These are phyloP conservation scores for Irpex sp. DNA, from an alignment of 1,284 basidiomycete genomes.

Conservation along the genomic window DNA sequence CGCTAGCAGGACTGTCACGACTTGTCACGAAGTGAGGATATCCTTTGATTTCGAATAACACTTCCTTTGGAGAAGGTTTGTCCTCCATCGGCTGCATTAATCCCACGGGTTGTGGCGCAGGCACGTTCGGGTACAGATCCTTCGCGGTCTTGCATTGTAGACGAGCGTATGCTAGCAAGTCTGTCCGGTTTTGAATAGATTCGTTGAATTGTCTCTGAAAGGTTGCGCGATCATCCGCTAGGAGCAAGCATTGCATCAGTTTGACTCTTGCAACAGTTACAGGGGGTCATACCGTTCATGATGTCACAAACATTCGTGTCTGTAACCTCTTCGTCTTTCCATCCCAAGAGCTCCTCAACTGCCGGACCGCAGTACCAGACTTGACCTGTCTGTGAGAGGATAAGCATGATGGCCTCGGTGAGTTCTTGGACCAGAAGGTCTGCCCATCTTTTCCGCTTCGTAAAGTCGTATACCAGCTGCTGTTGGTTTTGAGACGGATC, in stretches of 20 bases:
- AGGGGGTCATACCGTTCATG: conserved; percentile 51
- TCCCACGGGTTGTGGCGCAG: background rate
- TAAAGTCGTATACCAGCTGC: conserved; percentile 67
- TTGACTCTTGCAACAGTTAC: background rate
- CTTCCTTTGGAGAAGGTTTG: conserved; percentile 35
- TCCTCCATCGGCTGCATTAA: conserved; percentile 16
- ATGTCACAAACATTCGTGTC: conserved; percentile 64
- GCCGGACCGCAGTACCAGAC: conserved; percentile 73
- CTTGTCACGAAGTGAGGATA: conserved; percentile 44
- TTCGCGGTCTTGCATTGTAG: conserved; percentile 44
- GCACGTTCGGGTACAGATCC: conserved; percentile 23
- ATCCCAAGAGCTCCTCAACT: conserved; percentile 69
- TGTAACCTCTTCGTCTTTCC: conserved; percentile 69
- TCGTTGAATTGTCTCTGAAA: conserved; percentile 58
- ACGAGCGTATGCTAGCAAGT: conserved; percentile 61
- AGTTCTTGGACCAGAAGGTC: conserved; percentile 78
- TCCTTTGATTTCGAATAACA: conserved; percentile 74
- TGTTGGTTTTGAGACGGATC: conserved; percentile 11
- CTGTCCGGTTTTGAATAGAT: conserved; percentile 42
- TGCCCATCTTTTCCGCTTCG: conserved; percentile 82
- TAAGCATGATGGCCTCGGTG: conserved; percentile 67
- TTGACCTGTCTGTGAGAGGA: conserved; percentile 57
- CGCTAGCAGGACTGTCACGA: conserved; percentile 24
- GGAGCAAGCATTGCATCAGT: no score
- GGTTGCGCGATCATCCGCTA: conserved; percentile 53